These are phyloP conservation scores for Graphium sp. DNA, from an alignment of 2,329 filamentous ascomycete genomes.

Conservation along the genomic window DNA sequence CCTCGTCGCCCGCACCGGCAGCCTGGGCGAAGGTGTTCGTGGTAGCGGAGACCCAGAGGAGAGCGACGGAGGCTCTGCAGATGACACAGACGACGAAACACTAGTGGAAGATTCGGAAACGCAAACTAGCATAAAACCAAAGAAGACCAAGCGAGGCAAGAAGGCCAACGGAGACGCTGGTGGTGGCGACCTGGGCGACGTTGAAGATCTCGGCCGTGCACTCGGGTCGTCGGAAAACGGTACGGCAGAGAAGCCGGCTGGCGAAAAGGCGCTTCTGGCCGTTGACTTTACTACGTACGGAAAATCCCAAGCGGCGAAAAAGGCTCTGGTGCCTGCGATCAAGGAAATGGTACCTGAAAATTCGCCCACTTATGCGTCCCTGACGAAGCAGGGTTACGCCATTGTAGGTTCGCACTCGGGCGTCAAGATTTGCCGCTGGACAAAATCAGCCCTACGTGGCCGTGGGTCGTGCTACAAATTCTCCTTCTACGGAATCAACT, in stretches of 20 bases:
- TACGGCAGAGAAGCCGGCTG: slow-evolving; percentile 13
- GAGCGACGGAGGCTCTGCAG: slow-evolving; percentile 51
- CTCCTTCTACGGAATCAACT: slow-evolving; percentile 92
- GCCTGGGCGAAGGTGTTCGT: slow-evolving; percentile 46
- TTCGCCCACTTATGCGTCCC: slow-evolving; percentile 72
- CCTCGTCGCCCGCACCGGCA: slow-evolving; percentile 42
- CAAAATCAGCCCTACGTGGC: slow-evolving; percentile 85
- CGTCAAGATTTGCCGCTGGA: slow-evolving; percentile 97
- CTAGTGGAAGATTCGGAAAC: slow-evolving; percentile 26
- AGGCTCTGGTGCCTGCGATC: slow-evolving; percentile 22
- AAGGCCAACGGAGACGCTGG: slow-evolving; percentile 12
- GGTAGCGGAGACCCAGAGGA: slow-evolving; percentile 75
- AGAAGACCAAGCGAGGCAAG: too few relatives aligned
- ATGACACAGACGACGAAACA: slow-evolving; percentile 32
- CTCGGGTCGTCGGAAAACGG: too few relatives aligned
- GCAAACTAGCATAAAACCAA: slow-evolving; percentile 22
- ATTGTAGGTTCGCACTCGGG: slow-evolving; percentile 92
- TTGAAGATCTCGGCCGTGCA: slow-evolving; percentile 76
- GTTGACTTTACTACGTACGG: slow-evolving; percentile 74
- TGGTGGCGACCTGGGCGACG: slow-evolving; percentile 46
- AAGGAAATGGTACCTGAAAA: slow-evolving; percentile 93
- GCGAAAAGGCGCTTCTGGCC: slow-evolving; percentile 37
- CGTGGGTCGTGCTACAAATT: slow-evolving; percentile 95
- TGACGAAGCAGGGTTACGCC: slow-evolving; percentile 93
- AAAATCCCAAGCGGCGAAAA: slow-evolving; percentile 27